Conservation (phyloP, 768 basidiomycete genomes). For the Butyriboletus loyo region DNA sequence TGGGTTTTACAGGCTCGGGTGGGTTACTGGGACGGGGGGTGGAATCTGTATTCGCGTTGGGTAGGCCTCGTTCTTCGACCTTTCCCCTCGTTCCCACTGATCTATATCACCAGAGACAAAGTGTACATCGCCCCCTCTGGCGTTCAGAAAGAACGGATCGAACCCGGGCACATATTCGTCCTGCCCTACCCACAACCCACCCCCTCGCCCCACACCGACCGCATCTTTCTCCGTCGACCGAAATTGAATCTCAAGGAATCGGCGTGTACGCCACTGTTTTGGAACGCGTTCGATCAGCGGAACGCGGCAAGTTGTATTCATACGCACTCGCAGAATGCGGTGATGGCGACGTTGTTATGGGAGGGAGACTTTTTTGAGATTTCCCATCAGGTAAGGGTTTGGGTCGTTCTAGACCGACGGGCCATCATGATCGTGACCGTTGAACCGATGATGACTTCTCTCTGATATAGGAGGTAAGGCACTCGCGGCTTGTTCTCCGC, state of each 20-base stretch:
- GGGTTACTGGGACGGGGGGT: constrained; percentile 90
- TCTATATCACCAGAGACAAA: constrained; percentile 44
- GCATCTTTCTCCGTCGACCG: constrained; percentile 77
- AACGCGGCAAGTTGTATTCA: constrained; percentile 86
- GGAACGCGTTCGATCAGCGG: constrained; percentile 83
- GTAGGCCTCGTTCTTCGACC: constrained; percentile 36
- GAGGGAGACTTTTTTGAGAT: constrained; percentile 68
- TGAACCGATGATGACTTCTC: not conserved
- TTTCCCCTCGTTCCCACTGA: not conserved
- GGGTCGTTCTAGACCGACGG: too few relatives aligned
- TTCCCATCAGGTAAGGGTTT: constrained; percentile 66
- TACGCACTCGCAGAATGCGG: constrained; percentile 87
- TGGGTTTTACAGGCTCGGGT: constrained; percentile 82
- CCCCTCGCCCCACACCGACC: constrained; percentile 61
- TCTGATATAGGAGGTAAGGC: constrained; percentile 39
- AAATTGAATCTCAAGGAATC: constrained; percentile 72
- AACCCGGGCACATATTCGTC: constrained; percentile 83
- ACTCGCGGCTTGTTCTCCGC: not conserved
- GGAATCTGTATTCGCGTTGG: constrained; percentile 73
- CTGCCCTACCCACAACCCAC: constrained; percentile 67
- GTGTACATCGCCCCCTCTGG: constrained; percentile 88
- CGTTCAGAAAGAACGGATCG: constrained; percentile 87
- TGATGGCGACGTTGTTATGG: constrained; percentile 84
- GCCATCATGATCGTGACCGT: constrained; percentile 1
- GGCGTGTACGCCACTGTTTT: constrained; percentile 87